Base-by-base conservation (phyloP, 148 eudicot species). In the Polygonum aviculare region DNA sequence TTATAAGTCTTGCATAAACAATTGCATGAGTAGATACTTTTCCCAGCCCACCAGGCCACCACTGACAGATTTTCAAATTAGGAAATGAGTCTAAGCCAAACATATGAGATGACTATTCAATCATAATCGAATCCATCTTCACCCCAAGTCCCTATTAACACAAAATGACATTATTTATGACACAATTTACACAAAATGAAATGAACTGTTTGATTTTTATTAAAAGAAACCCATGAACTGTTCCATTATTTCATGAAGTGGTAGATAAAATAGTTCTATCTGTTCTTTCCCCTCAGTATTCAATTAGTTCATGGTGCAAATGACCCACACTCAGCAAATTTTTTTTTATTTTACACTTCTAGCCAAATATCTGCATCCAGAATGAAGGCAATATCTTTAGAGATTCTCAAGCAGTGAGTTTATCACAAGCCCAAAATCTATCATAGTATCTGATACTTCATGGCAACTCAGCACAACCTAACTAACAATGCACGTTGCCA, bases 11-110 rank as follows among this genome's bases (percentile, higher is more conserved):
- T 57, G 97, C 97, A 88, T 88, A 95, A 22, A 89, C 93, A 78
- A 93, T 74, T 62, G 86, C 97, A 86, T 95, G 99, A 1, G 97
- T 95, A 40, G 99, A 89, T 36, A 86, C 84, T 85, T 92, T 95
- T 41, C 99, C 97, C 79, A 95, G 80, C 52, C 99, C 99, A 78
- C 99, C 99, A 77, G 99, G 99, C 99, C 99, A 95, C 99, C 99
- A 95, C 97, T 95, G 83, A 39, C 60, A 83, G 40, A 78, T 74
- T 16, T 33, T 63, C 18, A 49, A 7, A 36, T 65, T 22, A 75
- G 31, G 12, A 47, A 48, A 39, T 79, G 21, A 51, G 60, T n/a
- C 60, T 54, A 54, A 54, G 26, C 60, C 60, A 54, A 18, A 54
- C 26, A n/a, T 54, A 9, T 54, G 60, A 54, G 26, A 54, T 54